Evolutionary conservation across 345 rosid species (phyloP), one percentile per base, ranked within the genome.

Genomic region (Euphorbia lathyris): DNA sequence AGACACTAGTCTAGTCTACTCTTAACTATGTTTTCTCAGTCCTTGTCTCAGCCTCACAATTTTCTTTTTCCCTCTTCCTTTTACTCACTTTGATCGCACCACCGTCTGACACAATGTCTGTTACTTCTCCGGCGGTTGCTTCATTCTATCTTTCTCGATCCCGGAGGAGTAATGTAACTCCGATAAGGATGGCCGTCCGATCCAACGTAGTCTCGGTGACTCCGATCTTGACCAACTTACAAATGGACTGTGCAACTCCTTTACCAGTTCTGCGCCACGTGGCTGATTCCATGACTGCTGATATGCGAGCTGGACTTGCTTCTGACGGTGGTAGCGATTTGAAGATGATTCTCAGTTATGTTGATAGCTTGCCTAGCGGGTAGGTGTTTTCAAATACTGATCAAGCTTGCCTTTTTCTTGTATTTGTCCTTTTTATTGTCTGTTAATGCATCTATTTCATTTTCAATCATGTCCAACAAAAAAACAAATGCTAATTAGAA

Each of bases 361-460:
- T 90, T 25, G 91, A 93, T 58, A 73, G 69, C 75, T 81, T 93
- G 85, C 96, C 97, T 25, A 81, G 82, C 57, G 95, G 97, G 95
- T 92, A 85, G n/a, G n/a, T n/a, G n/a, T n/a, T n/a, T n/a, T 55
- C 72, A 10, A 53, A 32, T 17, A 43, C 13, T 16, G 40, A 14
- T 53, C 25, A 22, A 13, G 32, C 12, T 66, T 65, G 23, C 3
- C 17, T 48, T 40, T 48, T 13, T 4, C 38, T 32, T 52, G 23
- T 23, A 25, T 12, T 63, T 40, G 9, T 40, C 14, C 17, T 38
- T 62, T 40, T 13, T 7, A n/a, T n/a, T n/a, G n/a, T n/a, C n/a
- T 34, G 38, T 34, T n/a, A 34, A 34, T 34, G 38, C n/a, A n/a
- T n/a, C n/a, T n/a, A n/a, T n/a, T n/a, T 34, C 38, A 34, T 34